phyloP scores from a whole-genome alignment of 2,329 filamentous ascomycete genomes.

The Metarhizium rileyi region DNA sequence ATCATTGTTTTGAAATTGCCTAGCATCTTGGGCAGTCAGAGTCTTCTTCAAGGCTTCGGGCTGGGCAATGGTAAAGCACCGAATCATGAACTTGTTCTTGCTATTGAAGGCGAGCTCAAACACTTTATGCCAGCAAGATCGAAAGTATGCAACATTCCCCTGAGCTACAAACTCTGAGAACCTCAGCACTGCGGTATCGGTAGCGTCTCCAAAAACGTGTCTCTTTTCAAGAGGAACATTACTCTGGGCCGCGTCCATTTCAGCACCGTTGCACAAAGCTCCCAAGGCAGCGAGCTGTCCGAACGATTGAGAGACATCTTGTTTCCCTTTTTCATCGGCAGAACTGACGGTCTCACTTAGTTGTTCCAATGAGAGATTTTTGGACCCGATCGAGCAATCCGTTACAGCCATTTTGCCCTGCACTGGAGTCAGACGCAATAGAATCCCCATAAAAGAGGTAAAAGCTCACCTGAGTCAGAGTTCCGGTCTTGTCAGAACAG shows the following conservation, averaged over 20 bases:
- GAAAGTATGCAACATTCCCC: constrained; percentile 48
- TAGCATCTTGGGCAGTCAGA: constrained; percentile 25
- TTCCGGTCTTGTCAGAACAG: constrained; percentile 71
- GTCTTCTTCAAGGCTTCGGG: constrained; percentile 24
- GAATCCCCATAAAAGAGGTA: constrained; percentile 1
- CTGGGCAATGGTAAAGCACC: constrained; percentile 40
- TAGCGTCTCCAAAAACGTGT: constrained; percentile 64
- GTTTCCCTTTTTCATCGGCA: constrained; percentile 22
- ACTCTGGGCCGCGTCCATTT: constrained; percentile 59
- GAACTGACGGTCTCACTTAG: constrained; percentile 31
- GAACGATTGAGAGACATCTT: constrained; percentile 22
- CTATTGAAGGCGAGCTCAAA: constrained; percentile 70
- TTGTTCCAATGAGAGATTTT: constrained; percentile 39
- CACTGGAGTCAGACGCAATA: background rate
- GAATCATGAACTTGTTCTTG: constrained; percentile 76
- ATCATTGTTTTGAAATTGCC: constrained; percentile 25
- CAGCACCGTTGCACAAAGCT: constrained; percentile 64
- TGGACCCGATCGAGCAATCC: constrained; percentile 49
- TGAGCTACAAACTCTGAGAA: constrained; percentile 52
- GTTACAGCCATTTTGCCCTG: constrained; percentile 66
- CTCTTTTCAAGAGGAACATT: constrained; percentile 49
- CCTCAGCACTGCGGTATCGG: constrained; percentile 63
- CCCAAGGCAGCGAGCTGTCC: constrained; percentile 51
- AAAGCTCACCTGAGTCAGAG: constrained; percentile 43
- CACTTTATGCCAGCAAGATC: constrained; percentile 52